Evolutionary conservation across 345 rosid genomes (phyloP), one percentile per base, ranked within the genome.

Genomic region (Citrus maxima): DNA sequence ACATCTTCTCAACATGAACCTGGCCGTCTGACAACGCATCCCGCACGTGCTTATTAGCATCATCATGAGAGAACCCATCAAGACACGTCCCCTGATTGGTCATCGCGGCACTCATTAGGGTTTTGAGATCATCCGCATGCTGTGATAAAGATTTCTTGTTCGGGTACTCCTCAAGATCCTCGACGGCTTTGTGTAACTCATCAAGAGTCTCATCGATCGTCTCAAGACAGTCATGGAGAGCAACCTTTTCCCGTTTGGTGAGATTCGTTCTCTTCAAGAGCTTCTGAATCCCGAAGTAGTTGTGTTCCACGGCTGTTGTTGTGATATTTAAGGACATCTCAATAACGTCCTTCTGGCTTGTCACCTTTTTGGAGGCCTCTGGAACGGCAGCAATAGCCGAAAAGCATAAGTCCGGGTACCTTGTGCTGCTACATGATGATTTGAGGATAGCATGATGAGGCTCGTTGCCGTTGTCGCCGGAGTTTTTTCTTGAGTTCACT

Each of bases 221-320:
- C 90, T 95, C 97, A 22, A 92, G 72, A 75, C 98, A 95, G 78
- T 95, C 98, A 73, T 92, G 96, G 65, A 95, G 91, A 40, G 99
- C 99, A 4, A 84, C 82, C 80, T 87, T 88, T 73, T 95, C 94
- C 0, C 97, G 86, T 4, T 78, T 67, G 0, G 93, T 90, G 14
- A 93, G 83, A 2, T 70, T 72, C 22, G 54, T 77, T 25, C 37
- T 30, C 18, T 5, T 10, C 4, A 74, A n/a, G 0, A 86, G 87
- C 78, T 82, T 86, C 62, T 86, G 16, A 2, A 86, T 73, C 0
- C 66, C 37, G 80, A 81, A 79, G 72, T 25, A 84, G 10, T 86
- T 86, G 60, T 84, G 77, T 27, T 84, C 73, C 2, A 84, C 85
- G 18, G 82, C 74, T 3, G 28, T 32, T 30, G n/a, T 74, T 0